A percentile compares a stretch with the other conserved stretches of the same genome.
Evolutionary conservation across 805 yeast genomes (phyloP).

Genomic region (Candida palmyrensis): DNA sequence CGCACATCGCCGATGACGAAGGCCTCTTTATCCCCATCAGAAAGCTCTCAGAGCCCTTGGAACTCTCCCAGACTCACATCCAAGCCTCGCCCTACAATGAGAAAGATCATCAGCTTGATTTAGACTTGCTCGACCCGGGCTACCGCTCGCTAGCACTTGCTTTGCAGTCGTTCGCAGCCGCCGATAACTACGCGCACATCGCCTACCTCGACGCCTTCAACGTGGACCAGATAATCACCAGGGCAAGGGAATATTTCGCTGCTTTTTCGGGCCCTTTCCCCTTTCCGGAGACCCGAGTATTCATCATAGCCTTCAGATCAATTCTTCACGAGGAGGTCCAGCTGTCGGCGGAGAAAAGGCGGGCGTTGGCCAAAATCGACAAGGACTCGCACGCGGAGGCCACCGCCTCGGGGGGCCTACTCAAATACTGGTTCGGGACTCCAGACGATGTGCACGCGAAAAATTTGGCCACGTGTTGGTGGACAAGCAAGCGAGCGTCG

Average conservation of each 20-base stretch:
- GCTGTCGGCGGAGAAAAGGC: slow-evolving; percentile 17
- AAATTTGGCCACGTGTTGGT: slow-evolving; percentile 37
- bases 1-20: slow-evolving; percentile 1
- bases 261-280: slow-evolving; percentile 3
- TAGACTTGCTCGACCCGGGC: slow-evolving; percentile 14
- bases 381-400: slow-evolving; percentile 31
- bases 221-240: slow-evolving; percentile 15
- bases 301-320: slow-evolving; percentile 32
- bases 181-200: slow-evolving; percentile 17
- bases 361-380: slow-evolving; percentile 22
- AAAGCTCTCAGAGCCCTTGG: neutral
- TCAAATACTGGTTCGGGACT: slow-evolving; percentile 36
- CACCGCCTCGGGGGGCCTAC: slow-evolving; percentile 28
- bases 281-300: slow-evolving; percentile 14
- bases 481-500: slow-evolving; percentile 26
- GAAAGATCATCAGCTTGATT: slow-evolving; percentile 19
- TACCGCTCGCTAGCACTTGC: slow-evolving; percentile 24
- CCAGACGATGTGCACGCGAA: slow-evolving; percentile 26
- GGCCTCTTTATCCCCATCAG: slow-evolving; percentile 3
- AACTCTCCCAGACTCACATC: slow-evolving; percentile 6
- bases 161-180: slow-evolving; percentile 19
- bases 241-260: slow-evolving; percentile 12
- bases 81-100: slow-evolving; percentile 28
- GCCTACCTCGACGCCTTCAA: slow-evolving; percentile 22
- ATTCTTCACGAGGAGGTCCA: slow-evolving; percentile 21